Percentiles rank a stretch among this genome's conserved stretches.
Evolutionary conservation across 2,329 filamentous ascomycete genomes (phyloP).

Genomic region (Plectosphaerella sp.): DNA sequence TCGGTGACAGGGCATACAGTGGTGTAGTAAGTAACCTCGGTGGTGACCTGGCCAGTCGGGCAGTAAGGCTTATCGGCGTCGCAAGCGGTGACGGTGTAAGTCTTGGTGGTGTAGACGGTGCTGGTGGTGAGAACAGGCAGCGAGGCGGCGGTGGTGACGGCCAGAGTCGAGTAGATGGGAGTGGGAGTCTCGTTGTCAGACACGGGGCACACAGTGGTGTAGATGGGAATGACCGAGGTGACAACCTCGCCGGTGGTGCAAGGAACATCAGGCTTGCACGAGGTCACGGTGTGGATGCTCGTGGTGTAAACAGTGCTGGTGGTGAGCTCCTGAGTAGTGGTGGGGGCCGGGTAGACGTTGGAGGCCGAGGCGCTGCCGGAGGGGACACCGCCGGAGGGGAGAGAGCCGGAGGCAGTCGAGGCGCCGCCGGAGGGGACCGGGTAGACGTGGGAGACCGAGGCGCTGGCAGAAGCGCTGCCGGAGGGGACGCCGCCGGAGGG

Average conservation of each 20-base stretch:
- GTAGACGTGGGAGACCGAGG: background rate
- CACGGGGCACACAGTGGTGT: slow-evolving; percentile 39
- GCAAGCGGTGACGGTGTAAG: slow-evolving; percentile 54
- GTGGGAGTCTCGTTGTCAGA: slow-evolving; percentile 8
- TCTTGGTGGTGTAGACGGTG: slow-evolving; percentile 32
- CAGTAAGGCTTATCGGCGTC: slow-evolving; percentile 32
- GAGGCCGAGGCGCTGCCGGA: slow-evolving; percentile 3
- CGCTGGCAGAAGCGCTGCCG: background rate
- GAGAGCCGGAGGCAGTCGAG: background rate
- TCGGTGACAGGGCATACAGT: slow-evolving; percentile 28
- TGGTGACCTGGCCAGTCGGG: slow-evolving; percentile 1
- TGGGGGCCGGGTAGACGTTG: background rate
- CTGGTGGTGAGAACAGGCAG: slow-evolving; percentile 20
- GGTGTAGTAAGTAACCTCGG: slow-evolving; percentile 22
- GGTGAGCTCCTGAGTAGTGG: slow-evolving; percentile 9
- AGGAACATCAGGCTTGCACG: slow-evolving; percentile 40
- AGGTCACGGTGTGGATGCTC: slow-evolving; percentile 48
- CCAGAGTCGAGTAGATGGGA: slow-evolving; percentile 34
- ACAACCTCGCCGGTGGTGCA: slow-evolving; percentile 32
- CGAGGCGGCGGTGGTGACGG: background rate
- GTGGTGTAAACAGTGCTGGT: slow-evolving; percentile 37
- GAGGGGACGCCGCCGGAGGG: background rate
- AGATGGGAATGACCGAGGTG: slow-evolving; percentile 26
- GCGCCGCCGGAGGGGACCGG: background rate
- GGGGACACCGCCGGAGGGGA: background rate